Conservation (phyloP, 163 green algal species). For the Scenedesmus sp. region DNA sequence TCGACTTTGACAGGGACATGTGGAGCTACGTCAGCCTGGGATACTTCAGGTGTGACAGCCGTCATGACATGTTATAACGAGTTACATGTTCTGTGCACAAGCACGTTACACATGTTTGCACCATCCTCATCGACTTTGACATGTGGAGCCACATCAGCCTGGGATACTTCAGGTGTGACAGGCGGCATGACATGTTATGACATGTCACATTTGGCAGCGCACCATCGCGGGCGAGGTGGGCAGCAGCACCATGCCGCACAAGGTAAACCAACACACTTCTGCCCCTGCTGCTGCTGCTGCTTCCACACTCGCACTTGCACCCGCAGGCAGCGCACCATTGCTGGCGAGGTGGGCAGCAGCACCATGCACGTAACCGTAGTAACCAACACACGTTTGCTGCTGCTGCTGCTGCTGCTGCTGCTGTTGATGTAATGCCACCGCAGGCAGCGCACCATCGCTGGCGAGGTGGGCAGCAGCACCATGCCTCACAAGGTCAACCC, state of each 20-base stretch:
- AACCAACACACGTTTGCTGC: too few relatives aligned
- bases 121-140: conserved; percentile 62
- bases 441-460: conserved; percentile 89
- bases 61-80: not conserved
- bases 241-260: conserved; percentile 92
- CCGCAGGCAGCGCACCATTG: conserved; percentile 85
- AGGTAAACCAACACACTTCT: not conserved
- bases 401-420: not conserved
- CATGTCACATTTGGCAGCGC: not conserved
- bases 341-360: conserved; percentile 93
- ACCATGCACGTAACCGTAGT: conserved; percentile 83
- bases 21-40: conserved; percentile 98
- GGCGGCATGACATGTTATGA: not conserved
- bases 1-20: conserved; percentile 72
- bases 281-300: not conserved
- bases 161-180: conserved; percentile 93
- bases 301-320: not conserved
- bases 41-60: conserved; percentile 89
- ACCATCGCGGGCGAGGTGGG: conserved; percentile 94
- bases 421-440: not conserved
- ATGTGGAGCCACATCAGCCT: conserved; percentile 98
- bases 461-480: conserved; percentile 96
- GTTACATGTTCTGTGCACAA: not conserved
- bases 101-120: not conserved
- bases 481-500: conserved; percentile 99